Conservation (phyloP, 306 rosid genomes). For the Quillaja saponaria region DNA sequence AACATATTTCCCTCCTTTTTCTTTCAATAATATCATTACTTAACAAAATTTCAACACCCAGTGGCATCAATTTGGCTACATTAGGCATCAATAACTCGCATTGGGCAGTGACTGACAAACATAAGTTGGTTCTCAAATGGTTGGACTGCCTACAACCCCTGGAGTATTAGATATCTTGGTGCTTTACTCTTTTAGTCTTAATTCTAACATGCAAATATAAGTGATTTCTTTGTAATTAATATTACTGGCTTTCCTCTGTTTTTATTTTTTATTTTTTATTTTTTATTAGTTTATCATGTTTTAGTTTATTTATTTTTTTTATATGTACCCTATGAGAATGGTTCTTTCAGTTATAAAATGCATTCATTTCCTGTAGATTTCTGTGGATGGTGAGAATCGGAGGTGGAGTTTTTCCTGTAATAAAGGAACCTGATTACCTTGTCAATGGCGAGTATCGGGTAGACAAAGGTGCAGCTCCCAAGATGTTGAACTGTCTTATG, state of each 20-base stretch:
- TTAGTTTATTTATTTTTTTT: not conserved
- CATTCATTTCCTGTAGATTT: slow-evolving; percentile 52
- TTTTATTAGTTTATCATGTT: not conserved
- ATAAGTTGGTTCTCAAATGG: slow-evolving; percentile 12
- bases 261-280: not conserved
- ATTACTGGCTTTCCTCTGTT: not conserved
- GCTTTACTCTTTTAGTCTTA: not conserved
- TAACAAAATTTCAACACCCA: not conserved
- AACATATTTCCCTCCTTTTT: no score
- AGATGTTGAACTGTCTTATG: slow-evolving; percentile 99
- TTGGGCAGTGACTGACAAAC: slow-evolving; percentile 11
- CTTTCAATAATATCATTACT: no score
- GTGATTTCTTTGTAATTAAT: slow-evolving; percentile 6
- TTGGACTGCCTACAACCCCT: no score
- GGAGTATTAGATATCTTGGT: no score
- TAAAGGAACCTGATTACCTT: slow-evolving; percentile 97
- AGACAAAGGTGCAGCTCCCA: slow-evolving; percentile 98
- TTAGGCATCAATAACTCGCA: not conserved
- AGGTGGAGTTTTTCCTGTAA: slow-evolving; percentile 96
- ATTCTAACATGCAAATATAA: slow-evolving; percentile 1
- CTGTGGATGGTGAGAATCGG: slow-evolving; percentile 99
- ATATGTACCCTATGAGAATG: not conserved
- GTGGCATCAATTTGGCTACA: slow-evolving; percentile 2
- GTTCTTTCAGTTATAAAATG: slow-evolving; percentile 10
- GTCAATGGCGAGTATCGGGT: slow-evolving; percentile 98